These are phyloP conservation scores for Penicillium antarcticum DNA, from an alignment of 495 filamentous ascomycete genomes.

Conservation along the genomic window DNA sequence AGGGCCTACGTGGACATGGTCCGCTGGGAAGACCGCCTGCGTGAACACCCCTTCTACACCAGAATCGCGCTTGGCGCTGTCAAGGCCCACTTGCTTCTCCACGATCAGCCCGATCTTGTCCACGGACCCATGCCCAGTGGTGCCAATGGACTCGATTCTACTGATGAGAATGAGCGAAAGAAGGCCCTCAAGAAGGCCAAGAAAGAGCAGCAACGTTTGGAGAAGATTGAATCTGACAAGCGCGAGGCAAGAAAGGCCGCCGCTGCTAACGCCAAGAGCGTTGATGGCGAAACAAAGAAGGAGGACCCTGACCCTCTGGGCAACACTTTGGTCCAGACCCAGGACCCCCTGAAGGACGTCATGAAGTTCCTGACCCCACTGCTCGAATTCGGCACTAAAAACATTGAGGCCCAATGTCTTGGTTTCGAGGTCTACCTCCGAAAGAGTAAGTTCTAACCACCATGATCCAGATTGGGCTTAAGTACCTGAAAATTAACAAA, in stretches of 20 bases:
- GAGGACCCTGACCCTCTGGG: slow-evolving; percentile 88
- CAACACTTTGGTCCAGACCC: slow-evolving; percentile 68
- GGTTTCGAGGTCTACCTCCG: slow-evolving; percentile 89
- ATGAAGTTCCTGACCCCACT: slow-evolving; percentile 82
- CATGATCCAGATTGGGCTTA: too few relatives aligned
- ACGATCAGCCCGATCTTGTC: slow-evolving; percentile 70
- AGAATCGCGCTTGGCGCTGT: slow-evolving; percentile 82
- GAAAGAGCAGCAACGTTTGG: slow-evolving; percentile 81
- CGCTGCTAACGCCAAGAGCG: slow-evolving; percentile 43
- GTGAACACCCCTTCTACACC: slow-evolving; percentile 90
- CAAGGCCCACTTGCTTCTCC: slow-evolving; percentile 72
- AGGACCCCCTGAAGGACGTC: slow-evolving; percentile 78
- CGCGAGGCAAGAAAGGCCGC: slow-evolving; percentile 57
- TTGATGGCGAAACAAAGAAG: slow-evolving; percentile 61
- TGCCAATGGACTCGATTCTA: slow-evolving; percentile 52
- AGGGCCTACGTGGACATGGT: slow-evolving; percentile 95
- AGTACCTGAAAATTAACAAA: slow-evolving; percentile 12
- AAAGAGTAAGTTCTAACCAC: slow-evolving; percentile 54
- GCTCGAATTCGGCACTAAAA: slow-evolving; percentile 77
- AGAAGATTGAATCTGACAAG: slow-evolving; percentile 79
- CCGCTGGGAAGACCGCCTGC: slow-evolving; percentile 86
- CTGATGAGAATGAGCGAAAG: slow-evolving; percentile 73
- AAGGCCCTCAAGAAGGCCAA: slow-evolving; percentile 94
- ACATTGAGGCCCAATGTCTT: slow-evolving; percentile 74
- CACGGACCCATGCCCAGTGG: slow-evolving; percentile 52